Conservation (phyloP, 2,329 filamentous ascomycete species). For the Pyrenophora tritici-repentis region DNA sequence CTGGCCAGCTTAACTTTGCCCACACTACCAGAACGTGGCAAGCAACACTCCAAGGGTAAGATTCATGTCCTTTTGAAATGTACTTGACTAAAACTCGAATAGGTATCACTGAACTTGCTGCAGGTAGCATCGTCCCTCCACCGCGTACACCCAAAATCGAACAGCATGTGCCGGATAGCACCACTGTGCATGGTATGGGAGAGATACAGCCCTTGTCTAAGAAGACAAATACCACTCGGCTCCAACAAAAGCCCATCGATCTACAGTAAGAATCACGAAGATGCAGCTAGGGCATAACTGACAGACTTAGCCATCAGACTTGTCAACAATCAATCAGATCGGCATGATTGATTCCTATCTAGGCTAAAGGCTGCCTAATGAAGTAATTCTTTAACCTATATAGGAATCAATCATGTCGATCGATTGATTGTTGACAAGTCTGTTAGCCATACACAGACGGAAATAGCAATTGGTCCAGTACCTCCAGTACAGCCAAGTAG, state of each 20-base stretch:
- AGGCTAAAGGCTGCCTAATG: no score
- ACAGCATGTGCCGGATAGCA: not conserved
- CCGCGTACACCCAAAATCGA: not conserved
- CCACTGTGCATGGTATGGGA: no score
- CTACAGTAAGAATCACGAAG: not conserved
- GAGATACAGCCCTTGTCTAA: no score
- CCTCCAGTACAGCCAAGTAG: not conserved
- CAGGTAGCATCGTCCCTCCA: not conserved
- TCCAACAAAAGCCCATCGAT: not conserved
- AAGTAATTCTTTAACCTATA: no score
- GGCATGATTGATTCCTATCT: no score
- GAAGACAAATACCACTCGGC: not conserved
- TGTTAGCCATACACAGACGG: not conserved
- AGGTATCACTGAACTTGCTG: not conserved
- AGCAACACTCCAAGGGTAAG: not conserved
- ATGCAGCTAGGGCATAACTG: not conserved
- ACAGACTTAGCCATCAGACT: not conserved
- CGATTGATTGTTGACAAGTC: no score
- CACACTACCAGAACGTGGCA: not conserved
- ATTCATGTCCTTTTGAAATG: not conserved
- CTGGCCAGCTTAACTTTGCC: not conserved
- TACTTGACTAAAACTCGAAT: not conserved
- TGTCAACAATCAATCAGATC: no score
- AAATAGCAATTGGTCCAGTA: not conserved
- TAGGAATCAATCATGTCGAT: no score